Evolutionary conservation across 2,329 filamentous ascomycete genomes (phyloP), one percentile per base, ranked within the genome.

Genomic region (Cyphellophora attinorum): DNA sequence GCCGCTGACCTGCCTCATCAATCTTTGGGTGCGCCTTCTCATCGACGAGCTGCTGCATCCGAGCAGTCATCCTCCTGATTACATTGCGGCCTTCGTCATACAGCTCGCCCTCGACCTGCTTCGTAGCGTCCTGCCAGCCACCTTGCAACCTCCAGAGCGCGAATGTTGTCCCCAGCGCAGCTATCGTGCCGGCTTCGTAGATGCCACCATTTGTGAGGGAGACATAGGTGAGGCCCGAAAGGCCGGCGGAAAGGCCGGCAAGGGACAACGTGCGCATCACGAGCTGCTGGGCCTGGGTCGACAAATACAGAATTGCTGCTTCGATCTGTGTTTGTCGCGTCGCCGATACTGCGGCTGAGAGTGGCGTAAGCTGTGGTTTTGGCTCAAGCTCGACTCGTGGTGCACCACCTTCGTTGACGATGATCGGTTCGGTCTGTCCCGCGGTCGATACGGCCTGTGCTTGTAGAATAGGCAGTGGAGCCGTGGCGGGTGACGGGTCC

Each of bases 281-380:
- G 2, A 88, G 72, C 37, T 70, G 74, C 56, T 88, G 81, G 1
- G 81, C 80, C 0, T 85, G 63, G 2, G 80, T 76, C 51, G 85
- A 81, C 3, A 88, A 63, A 1, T 77, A 74, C 2, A 80, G 79
- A 2, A 86, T 69, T 0, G 79, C 83, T 40, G 74, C 68, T n/a
- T 67, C 60, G 27, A 77, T 67, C 2, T 86, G 69, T 44, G 76
- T 75, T 21, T 69, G 63, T n/a, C 86, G 75, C 5, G 79, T 78
- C 16, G 73, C 68, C 11, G 80, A 66, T 40, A 95, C 89, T 38
- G 85, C 76, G 74, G 70, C 1, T 80, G 84, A 85, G 83, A 93
- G 16, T 70, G 73, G 14, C 51, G 60, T 21, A 52, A 50, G 5
- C 31, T 45, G 6, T 41, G 43, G 27, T 5, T 31, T 33, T 3